These are phyloP conservation scores for Penicillium cosmopolitanum DNA, from an alignment of 495 filamentous ascomycete genomes.

Conservation along the genomic window DNA sequence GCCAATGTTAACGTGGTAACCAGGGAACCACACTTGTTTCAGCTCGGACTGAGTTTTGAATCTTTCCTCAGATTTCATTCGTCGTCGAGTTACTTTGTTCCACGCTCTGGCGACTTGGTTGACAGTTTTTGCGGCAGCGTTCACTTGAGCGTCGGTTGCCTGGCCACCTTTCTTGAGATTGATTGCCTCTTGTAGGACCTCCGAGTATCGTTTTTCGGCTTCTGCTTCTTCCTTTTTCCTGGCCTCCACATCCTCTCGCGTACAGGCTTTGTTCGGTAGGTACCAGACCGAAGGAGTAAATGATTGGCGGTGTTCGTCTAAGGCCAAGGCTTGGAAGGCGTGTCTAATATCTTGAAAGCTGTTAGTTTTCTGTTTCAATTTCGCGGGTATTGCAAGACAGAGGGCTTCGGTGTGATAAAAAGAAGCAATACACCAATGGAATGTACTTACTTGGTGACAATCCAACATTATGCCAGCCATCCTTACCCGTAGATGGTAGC, in stretches of 20 bases:
- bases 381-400: background rate
- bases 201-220: slow-evolving; percentile 8
- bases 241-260: slow-evolving; percentile 17
- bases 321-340: slow-evolving; percentile 62
- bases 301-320: slow-evolving; percentile 56
- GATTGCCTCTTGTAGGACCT: slow-evolving; percentile 9
- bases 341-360: slow-evolving; percentile 44
- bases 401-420: background rate
- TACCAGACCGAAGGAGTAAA: slow-evolving; percentile 60
- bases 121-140: slow-evolving; percentile 13
- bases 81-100: slow-evolving; percentile 14
- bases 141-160: slow-evolving; percentile 18
- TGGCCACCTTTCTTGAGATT: slow-evolving; percentile 14
- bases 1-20: slow-evolving; percentile 49
- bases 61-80: slow-evolving; percentile 16
- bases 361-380: background rate
- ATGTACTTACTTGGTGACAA: slow-evolving; percentile 22
- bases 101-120: slow-evolving; percentile 15
- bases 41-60: slow-evolving; percentile 10
- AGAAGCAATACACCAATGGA: background rate
- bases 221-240: slow-evolving; percentile 14
- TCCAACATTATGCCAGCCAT: slow-evolving; percentile 25
- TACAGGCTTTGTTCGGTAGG: slow-evolving; percentile 28
- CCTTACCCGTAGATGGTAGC: slow-evolving; percentile 14
- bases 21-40: slow-evolving; percentile 35